These are phyloP conservation scores for Paramyrothecium roridum DNA, from an alignment of 2,329 filamentous ascomycete genomes.

Conservation along the genomic window DNA sequence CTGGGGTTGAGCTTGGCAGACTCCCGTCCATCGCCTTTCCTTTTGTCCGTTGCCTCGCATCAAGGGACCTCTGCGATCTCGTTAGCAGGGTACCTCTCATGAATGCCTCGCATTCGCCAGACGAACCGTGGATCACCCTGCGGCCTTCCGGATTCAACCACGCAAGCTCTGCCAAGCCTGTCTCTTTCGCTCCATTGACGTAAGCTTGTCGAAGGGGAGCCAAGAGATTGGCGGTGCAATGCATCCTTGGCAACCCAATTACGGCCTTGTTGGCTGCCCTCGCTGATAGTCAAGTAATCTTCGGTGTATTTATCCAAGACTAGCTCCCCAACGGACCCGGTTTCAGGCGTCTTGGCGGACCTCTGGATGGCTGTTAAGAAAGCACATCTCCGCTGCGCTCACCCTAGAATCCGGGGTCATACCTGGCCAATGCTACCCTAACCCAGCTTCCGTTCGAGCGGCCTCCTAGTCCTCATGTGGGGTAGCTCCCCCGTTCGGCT, in stretches of 20 bases:
- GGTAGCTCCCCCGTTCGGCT: background rate
- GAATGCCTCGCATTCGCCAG: background rate
- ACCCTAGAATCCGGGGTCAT: background rate
- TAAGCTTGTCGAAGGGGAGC: background rate
- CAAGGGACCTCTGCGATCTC: background rate
- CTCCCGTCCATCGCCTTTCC: background rate
- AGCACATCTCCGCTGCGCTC: background rate
- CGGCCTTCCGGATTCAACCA: background rate
- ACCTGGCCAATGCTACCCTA: background rate
- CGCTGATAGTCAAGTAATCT: background rate
- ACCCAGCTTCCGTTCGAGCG: conserved; percentile 3
- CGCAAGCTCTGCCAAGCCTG: background rate
- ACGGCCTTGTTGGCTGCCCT: background rate
- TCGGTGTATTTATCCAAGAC: background rate
- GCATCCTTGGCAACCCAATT: background rate
- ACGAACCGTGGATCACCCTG: background rate
- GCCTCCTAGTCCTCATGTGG: background rate
- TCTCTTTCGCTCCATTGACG: background rate
- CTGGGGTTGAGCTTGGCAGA: too few relatives aligned
- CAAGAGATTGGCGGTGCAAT: background rate
- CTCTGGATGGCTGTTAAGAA: background rate
- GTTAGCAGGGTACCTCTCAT: background rate
- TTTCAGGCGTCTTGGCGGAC: background rate
- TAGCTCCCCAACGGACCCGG: background rate
- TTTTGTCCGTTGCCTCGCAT: background rate